A percentile compares a stretch with the other conserved stretches of the same genome.
These are phyloP conservation scores for Pseudotulostoma volvatum DNA, from an alignment of 495 filamentous ascomycete species.

Conservation along the genomic window DNA sequence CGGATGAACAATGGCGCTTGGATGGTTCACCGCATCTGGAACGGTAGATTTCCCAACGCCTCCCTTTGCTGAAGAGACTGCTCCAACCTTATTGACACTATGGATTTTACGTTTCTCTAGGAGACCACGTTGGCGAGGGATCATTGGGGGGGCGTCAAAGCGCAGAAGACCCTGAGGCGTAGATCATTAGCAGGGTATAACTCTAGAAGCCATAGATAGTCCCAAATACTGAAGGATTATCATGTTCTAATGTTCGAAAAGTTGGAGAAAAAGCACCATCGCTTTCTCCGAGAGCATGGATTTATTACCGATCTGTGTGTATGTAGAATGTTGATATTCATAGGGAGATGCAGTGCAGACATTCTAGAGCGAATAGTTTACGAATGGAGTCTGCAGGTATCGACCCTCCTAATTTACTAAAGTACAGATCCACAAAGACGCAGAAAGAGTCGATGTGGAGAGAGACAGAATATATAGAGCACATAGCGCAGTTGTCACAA, in stretches of 20 bases:
- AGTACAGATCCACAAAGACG: too few relatives aligned
- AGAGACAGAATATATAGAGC: too few relatives aligned
- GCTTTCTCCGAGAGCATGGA: conserved; percentile 3
- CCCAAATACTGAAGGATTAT: conserved; percentile 70
- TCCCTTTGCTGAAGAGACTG: conserved; percentile 89
- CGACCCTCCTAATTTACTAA: too few relatives aligned
- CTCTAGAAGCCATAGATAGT: too few relatives aligned
- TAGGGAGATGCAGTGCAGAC: too few relatives aligned
- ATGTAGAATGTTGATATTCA: too few relatives aligned
- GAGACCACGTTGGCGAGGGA: conserved; percentile 70
- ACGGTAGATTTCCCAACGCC: conserved; percentile 95
- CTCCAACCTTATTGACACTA: conserved; percentile 72
- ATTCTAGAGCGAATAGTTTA: too few relatives aligned
- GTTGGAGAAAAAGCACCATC: conserved; percentile 47
- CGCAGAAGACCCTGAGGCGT: conserved; percentile 56
- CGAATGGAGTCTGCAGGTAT: too few relatives aligned
- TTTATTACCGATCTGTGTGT: too few relatives aligned
- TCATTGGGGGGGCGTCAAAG: conserved; percentile 50
- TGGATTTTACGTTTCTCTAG: conserved; percentile 65
- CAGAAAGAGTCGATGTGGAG: too few relatives aligned
- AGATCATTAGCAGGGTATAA: neutral
- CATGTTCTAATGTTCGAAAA: conserved; percentile 51
- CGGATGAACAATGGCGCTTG: too few relatives aligned
- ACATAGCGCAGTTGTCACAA: too few relatives aligned
- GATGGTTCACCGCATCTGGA: conserved; percentile 38